A percentile compares a stretch with the other conserved stretches of the same genome.
Conservation (phyloP, 129 eudicot genomes). For the Centella asiatica region DNA sequence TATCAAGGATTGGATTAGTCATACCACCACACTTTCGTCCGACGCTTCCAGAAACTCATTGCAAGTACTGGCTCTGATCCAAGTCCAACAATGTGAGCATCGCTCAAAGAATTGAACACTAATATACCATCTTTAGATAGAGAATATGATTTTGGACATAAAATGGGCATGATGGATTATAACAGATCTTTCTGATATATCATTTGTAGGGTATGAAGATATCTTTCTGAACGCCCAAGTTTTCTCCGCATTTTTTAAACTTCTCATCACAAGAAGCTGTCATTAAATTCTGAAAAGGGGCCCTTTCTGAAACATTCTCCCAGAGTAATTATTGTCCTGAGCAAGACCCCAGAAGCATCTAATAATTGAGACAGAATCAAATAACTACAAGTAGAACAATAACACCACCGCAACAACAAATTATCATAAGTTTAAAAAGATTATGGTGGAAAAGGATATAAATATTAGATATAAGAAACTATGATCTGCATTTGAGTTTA, state of each 20-base stretch:
- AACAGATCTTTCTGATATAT: too few species aligned
- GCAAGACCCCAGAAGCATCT: not conserved
- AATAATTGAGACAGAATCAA: not conserved
- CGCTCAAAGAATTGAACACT: not conserved
- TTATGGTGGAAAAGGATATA: not conserved
- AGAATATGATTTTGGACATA: too few species aligned
- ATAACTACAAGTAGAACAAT: not conserved
- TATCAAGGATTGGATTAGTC: too few species aligned
- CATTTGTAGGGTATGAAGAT: not conserved
- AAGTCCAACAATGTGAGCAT: not conserved
- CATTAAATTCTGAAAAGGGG: not conserved
- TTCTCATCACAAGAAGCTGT: not conserved
- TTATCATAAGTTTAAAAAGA: too few species aligned
- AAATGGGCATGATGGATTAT: too few species aligned
- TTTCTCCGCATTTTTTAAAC: not conserved
- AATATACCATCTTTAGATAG: too few species aligned
- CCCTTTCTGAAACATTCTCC: not conserved
- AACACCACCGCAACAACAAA: too few species aligned
- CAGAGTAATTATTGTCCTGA: not conserved
- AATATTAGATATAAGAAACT: conserved; percentile 7
- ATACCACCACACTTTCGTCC: too few species aligned
- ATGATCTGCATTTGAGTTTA: conserved; percentile 10
- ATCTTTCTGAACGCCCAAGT: not conserved
- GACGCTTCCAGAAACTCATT: too few species aligned
- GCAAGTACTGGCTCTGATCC: not conserved